Percentiles rank a stretch among this genome's conserved stretches.
Evolutionary conservation across 208 protist species (phyloP).

Genomic region (Leishmania amazonensis): DNA sequence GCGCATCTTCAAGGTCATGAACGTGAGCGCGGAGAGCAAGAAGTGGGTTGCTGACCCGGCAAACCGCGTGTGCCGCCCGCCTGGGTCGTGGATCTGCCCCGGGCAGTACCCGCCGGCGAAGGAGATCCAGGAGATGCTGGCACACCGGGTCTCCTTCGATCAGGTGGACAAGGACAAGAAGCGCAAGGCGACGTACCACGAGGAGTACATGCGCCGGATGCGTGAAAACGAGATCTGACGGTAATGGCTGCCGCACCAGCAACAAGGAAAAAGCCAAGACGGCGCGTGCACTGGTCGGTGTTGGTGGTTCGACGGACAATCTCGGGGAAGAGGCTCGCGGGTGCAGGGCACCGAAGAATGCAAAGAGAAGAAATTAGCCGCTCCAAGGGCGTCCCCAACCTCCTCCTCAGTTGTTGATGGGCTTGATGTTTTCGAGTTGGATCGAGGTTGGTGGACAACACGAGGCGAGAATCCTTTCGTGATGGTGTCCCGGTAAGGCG

Average conservation of each 20-base stretch:
- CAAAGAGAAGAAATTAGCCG: no score
- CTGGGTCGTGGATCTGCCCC: slow-evolving; percentile 66
- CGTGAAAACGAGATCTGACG: neutral
- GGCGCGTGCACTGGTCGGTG: neutral
- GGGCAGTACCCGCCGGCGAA: slow-evolving; percentile 78
- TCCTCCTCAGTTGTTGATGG: neutral
- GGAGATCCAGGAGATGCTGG: slow-evolving; percentile 69
- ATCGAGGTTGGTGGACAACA: neutral
- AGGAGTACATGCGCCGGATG: slow-evolving; percentile 46
- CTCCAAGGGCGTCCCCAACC: neutral
- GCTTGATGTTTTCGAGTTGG: neutral
- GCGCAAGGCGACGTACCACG: slow-evolving; percentile 46
- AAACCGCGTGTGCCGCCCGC: slow-evolving; percentile 53
- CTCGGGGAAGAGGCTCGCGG: neutral
- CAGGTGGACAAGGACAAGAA: slow-evolving; percentile 38
- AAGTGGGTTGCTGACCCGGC: slow-evolving; percentile 59
- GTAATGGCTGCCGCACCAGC: neutral
- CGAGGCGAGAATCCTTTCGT: neutral
- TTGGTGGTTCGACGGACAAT: neutral
- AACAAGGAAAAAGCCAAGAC: neutral
- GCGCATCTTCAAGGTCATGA: slow-evolving; percentile 96
- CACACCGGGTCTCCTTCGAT: slow-evolving; percentile 53
- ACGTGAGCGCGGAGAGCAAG: slow-evolving; percentile 72
- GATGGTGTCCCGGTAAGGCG: neutral
- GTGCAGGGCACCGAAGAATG: neutral